A percentile compares a stretch with the other conserved stretches of the same genome.
Conservation (phyloP, 345 rosid genomes). For the Murraya koenigii region DNA sequence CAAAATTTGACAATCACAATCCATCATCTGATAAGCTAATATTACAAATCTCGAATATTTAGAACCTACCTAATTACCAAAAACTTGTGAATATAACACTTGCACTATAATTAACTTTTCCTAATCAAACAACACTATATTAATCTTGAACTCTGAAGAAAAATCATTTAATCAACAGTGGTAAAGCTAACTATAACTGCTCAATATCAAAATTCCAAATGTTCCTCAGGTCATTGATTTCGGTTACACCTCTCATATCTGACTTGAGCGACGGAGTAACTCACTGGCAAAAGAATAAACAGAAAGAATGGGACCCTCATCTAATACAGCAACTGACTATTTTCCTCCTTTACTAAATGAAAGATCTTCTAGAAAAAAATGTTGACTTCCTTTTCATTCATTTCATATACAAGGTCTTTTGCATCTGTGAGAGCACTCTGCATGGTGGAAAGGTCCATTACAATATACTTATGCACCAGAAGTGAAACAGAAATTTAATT, state of each 20-base stretch:
- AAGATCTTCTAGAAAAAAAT: slow-evolving; percentile 61
- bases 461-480: background rate
- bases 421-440: slow-evolving; percentile 92
- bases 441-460: slow-evolving; percentile 9
- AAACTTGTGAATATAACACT: background rate
- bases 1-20: background rate
- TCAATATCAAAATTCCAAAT: slow-evolving; percentile 16
- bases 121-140: background rate
- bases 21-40: background rate
- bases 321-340: slow-evolving; percentile 8
- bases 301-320: slow-evolving; percentile 8
- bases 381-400: slow-evolving; percentile 87
- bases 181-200: slow-evolving; percentile 14
- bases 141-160: background rate
- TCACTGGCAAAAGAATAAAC: slow-evolving; percentile 20
- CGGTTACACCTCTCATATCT: background rate
- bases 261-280: background rate
- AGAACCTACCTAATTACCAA: background rate
- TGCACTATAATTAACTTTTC: background rate
- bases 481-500: background rate
- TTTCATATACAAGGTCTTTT: slow-evolving; percentile 89
- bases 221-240: background rate
- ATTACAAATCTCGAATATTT: background rate
- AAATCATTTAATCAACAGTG: background rate
- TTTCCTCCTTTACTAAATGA: background rate